Evolutionary conservation across 2,329 filamentous ascomycete genomes (phyloP).

Genomic region (Sarocladium kiliense): DNA sequence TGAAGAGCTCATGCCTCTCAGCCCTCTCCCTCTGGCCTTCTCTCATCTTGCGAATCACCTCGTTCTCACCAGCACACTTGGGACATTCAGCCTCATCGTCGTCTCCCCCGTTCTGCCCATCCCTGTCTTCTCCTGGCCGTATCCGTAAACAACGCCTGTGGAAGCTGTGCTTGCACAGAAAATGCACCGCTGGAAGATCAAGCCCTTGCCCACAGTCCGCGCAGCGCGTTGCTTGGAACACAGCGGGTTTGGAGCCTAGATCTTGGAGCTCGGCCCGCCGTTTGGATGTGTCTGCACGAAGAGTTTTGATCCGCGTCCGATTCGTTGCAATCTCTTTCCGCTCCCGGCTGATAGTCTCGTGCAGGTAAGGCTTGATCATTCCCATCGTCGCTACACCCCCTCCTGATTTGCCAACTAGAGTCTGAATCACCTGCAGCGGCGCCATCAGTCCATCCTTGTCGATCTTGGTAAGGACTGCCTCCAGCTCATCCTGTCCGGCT

Average conservation of each 20-base stretch:
- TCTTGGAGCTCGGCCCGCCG: conserved; percentile 76
- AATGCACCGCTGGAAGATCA: conserved; percentile 88
- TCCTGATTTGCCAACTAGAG: conserved; percentile 59
- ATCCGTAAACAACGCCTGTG: conserved; percentile 76
- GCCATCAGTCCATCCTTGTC: conserved; percentile 91
- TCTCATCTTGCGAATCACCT: conserved; percentile 82
- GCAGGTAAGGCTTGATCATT: conserved; percentile 90
- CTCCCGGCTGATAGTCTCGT: conserved; percentile 83
- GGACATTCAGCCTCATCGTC: conserved; percentile 73
- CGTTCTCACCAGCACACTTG: conserved; percentile 76
- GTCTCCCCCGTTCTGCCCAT: conserved; percentile 27
- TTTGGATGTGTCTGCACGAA: conserved; percentile 75
- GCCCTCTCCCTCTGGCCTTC: conserved; percentile 82
- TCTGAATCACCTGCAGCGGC: conserved; percentile 93
- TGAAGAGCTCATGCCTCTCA: conserved; percentile 84
- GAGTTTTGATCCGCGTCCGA: conserved; percentile 73
- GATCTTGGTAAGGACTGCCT: conserved; percentile 76
- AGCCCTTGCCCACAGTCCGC: conserved; percentile 72
- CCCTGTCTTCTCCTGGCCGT: conserved; percentile 17
- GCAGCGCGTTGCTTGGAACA: conserved; percentile 89
- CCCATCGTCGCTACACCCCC: conserved; percentile 85
- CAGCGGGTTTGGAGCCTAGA: conserved; percentile 71
- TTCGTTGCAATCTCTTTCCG: conserved; percentile 79
- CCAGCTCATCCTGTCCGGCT: conserved; percentile 76
- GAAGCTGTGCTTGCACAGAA: conserved; percentile 95